Percentiles rank a stretch among this genome's conserved stretches.
Evolutionary conservation across 805 yeast species (phyloP).

Genomic region (Yamadazyma laniorum): DNA sequence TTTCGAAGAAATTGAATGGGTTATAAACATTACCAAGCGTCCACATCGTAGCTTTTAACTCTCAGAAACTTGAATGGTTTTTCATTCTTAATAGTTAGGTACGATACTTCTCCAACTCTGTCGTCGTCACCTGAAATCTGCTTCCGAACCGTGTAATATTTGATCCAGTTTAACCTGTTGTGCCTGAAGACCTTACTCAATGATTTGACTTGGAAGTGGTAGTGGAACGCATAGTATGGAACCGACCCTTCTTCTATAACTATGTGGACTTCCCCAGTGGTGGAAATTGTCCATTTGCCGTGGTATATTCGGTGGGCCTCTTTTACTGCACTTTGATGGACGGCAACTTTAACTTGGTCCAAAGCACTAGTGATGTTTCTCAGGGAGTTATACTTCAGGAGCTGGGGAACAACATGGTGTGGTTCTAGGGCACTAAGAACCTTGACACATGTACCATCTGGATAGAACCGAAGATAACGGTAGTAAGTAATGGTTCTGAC

Average conservation of each 20-base stretch:
- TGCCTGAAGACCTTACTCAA: slow-evolving; percentile 60
- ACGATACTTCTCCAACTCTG: slow-evolving; percentile 47
- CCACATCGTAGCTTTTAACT: slow-evolving; percentile 40
- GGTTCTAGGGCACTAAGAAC: slow-evolving; percentile 77
- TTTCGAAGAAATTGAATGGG: too few relatives aligned
- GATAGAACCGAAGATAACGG: slow-evolving; percentile 77
- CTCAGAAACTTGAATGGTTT: slow-evolving; percentile 75
- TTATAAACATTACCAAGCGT: slow-evolving; percentile 7
- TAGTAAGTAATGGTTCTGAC: slow-evolving; percentile 84
- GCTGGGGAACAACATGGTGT: slow-evolving; percentile 54
- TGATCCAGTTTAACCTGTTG: slow-evolving; percentile 70
- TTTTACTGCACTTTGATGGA: slow-evolving; percentile 18
- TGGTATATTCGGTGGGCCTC: slow-evolving; percentile 35
- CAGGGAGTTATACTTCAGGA: slow-evolving; percentile 30
- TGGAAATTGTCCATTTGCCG: slow-evolving; percentile 59
- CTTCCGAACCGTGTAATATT: slow-evolving; percentile 56
- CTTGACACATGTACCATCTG: slow-evolving; percentile 72
- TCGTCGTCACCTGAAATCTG: slow-evolving; percentile 36
- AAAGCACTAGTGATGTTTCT: slow-evolving; percentile 16
- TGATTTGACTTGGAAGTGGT: slow-evolving; percentile 56
- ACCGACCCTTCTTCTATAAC: slow-evolving; percentile 57
- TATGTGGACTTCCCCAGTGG: slow-evolving; percentile 51
- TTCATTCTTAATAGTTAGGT: slow-evolving; percentile 65
- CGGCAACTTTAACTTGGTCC: slow-evolving; percentile 12
- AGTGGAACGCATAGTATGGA: slow-evolving; percentile 59